Conservation (phyloP, 2,329 filamentous ascomycete species). For the Ceratocystis colombiana region DNA sequence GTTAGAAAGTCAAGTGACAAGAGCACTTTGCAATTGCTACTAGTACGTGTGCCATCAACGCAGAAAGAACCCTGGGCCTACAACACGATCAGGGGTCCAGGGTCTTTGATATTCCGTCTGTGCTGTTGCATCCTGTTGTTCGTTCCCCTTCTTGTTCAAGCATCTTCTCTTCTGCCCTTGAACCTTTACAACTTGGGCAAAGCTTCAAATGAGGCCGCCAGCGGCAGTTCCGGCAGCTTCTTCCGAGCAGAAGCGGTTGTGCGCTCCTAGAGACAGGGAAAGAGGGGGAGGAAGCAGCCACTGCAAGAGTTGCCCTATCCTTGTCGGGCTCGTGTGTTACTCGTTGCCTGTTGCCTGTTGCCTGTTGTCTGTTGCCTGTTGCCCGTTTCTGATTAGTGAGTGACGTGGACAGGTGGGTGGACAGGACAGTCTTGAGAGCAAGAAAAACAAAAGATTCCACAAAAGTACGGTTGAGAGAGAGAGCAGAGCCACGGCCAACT, state of each 20-base stretch:
- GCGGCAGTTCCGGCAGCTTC: neutral
- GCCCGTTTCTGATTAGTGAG: neutral
- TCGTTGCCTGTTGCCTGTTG: neutral
- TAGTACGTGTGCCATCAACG: neutral
- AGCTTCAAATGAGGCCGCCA: slow-evolving; percentile 5
- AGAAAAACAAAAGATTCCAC: neutral
- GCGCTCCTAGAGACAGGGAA: neutral
- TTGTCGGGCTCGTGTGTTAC: neutral
- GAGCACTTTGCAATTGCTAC: neutral
- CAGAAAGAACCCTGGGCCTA: neutral
- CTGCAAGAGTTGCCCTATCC: neutral
- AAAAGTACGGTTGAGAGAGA: neutral
- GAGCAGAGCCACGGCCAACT: neutral
- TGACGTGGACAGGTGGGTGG: slow-evolving; percentile 1
- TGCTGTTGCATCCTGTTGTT: slow-evolving; percentile 1
- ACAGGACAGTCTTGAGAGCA: neutral
- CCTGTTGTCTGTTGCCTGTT: no score
- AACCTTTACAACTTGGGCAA: neutral
- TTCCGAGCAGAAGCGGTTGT: slow-evolving; percentile 2
- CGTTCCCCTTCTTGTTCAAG: neutral
- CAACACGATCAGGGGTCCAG: neutral
- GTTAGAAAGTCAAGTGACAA: neutral
- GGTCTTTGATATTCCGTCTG: neutral
- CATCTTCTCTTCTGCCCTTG: neutral
- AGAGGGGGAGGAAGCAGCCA: neutral